Evolutionary conservation across 495 filamentous ascomycete genomes (phyloP), one percentile per base, ranked within the genome.

Genomic region (Pseudomonodictys pantanalensis): DNA sequence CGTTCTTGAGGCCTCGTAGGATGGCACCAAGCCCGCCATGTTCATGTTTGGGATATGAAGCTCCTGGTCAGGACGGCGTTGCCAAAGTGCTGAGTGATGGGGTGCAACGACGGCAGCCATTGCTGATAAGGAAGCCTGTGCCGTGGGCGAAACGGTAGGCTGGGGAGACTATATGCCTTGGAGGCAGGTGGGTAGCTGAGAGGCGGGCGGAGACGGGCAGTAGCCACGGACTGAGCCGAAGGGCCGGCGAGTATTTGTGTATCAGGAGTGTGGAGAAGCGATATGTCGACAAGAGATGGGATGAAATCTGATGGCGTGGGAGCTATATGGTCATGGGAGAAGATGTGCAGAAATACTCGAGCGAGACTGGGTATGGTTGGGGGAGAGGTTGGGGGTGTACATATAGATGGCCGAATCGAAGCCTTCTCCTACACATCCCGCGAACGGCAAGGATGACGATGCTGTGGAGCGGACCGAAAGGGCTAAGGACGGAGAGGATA

Each of bases 21-120:
- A 64, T 11, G 67, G 46, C 11, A 66, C 46, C 30, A 71, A 29
- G 43, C 52, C 57, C 3, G 60, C 53, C 49, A 68, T 60, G 53
- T 60, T 56, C 58, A 63, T 63, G 49, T 56, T 50, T 8, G 68
- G 68, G 29, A 70, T 54, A 50, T 66, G 54, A 15, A 68, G 32
- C 10, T 42, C 12, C 57, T 64, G 58, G 48, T 67, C 63, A n/a
- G 50, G 46, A 42, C 60, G 65, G 39, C 62, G 62, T 17, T 66
- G 68, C 68, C 68, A 71, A 26, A 68, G 33, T 39, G 57, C 66
- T 24, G 55, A 46, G 38, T 64, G 68, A n/a, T 66, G 68, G 33
- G 62, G 48, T 44, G 68, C 65, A 62, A 67, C 58, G 35, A 65
- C 56, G 39, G 64, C 64, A 18, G 64, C 58, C 64, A 69, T 64